Evolutionary conservation across 192 early-diverging fungal genomes (phyloP), one percentile per base, ranked within the genome.

Genomic region (Coemansia sp.): DNA sequence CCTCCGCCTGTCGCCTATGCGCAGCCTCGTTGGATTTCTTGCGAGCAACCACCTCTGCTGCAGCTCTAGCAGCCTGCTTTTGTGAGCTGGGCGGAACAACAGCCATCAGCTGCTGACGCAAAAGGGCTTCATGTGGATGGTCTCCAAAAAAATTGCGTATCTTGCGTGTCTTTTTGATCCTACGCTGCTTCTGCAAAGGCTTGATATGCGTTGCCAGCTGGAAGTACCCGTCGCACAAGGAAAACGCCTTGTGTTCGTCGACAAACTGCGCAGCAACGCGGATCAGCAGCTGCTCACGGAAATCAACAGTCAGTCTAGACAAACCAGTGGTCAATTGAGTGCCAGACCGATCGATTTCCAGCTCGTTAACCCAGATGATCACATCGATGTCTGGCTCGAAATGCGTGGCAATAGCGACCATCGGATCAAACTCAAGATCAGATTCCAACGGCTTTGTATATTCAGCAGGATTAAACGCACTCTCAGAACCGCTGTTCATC

Each of bases 141-240:
- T 85, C 75, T 30, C 89, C 89, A 82, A 91, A 91, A 76, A 91
- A 91, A 52, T 85, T 87, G 66, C 79, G 74, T 38, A 91, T 76
- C 65, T 88, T 88, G 60, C 86, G 87, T 25, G 87, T 85, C 77
- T 88, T 88, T 42, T 76, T 72, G 28, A 89, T 85, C 34, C 77
- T 73, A 33, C 75, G 64, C 73, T 89, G 87, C 74, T 88, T 88
- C 30, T 84, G 70, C 30, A 82, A 60, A 59, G 84, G 87, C 25
- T 60, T 66, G 42, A 78, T 67, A 5, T 84, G 81, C 40, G 69
- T 67, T 22, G 58, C 78, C 60, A 81, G 74, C 66, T 73, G 75
- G 62, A 91, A 89, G 73, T 91, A 91, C 0, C 84, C 84, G 36
- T 66, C 56, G 51, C 71, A 69, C 48, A 73, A 29, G 0, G 48